Conservation (phyloP, 2,329 filamentous ascomycete species). For the Phialophora chinensis region DNA sequence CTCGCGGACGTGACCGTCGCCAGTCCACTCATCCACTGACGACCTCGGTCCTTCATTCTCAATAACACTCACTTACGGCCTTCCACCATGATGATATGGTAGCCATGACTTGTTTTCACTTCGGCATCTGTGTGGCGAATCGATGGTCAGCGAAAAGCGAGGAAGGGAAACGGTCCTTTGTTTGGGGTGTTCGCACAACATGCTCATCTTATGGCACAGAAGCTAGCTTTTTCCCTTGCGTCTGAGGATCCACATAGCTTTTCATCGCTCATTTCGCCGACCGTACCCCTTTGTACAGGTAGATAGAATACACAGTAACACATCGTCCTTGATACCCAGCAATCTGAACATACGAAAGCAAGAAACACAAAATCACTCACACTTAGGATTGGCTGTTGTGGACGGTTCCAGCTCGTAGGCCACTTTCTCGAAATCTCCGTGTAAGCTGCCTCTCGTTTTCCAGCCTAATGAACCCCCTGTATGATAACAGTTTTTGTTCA, state of each 20-base stretch:
- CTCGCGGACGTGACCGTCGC: slow-evolving; percentile 38
- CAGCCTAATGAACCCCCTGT: slow-evolving; percentile 67
- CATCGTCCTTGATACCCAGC: slow-evolving; percentile 21
- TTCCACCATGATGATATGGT: slow-evolving; percentile 72
- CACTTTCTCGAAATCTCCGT: slow-evolving; percentile 65
- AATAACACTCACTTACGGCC: slow-evolving; percentile 59
- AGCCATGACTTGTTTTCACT: slow-evolving; percentile 68
- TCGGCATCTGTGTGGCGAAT: slow-evolving; percentile 54
- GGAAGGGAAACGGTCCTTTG: slow-evolving; percentile 25
- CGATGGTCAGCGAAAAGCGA: slow-evolving; percentile 19
- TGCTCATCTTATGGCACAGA: slow-evolving; percentile 1
- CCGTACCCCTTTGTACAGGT: slow-evolving; percentile 25
- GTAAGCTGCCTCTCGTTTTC: slow-evolving; percentile 64
- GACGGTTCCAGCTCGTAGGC: slow-evolving; percentile 68
- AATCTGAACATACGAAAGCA: slow-evolving; percentile 11
- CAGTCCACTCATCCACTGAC: slow-evolving; percentile 37
- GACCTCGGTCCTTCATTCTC: slow-evolving; percentile 9
- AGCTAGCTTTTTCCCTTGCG: not conserved
- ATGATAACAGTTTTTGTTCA: slow-evolving; percentile 26
- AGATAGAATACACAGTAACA: slow-evolving; percentile 17
- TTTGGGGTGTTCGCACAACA: slow-evolving; percentile 2
- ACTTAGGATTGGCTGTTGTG: slow-evolving; percentile 64
- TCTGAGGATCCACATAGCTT: slow-evolving; percentile 13
- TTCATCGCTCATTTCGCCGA: slow-evolving; percentile 23
- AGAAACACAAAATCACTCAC: slow-evolving; percentile 29